Evolutionary conservation across 768 basidiomycete species (phyloP), one percentile per base, ranked within the genome.

Genomic region (Amanita inopinata): DNA sequence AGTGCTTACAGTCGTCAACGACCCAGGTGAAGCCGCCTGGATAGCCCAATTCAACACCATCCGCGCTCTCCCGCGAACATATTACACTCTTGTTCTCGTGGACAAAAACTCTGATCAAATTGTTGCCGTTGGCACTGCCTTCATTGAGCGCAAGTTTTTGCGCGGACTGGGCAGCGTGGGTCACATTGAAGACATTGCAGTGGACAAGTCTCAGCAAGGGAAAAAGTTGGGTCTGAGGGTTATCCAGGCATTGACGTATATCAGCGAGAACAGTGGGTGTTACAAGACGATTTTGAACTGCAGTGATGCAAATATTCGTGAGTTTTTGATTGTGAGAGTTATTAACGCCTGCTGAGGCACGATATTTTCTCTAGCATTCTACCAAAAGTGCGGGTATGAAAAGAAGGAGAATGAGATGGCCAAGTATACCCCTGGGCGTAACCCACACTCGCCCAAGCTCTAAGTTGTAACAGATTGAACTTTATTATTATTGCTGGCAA

Each of bases 201-300:
- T 99, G 14, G 79, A 86, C 62, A 80, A 83, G 63, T 67, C 61
- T 32, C 76, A 85, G 64, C 92, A 96, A 69, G 96, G 96, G 23
- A 84, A 83, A 64, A 92, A 89, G 61, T 71, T 99, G 23, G 96
- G 96, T 0, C 60, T 87, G 62, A 73, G 82, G 51, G 70, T 98
- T 52, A 91, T 99, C 56, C 74, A 88, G 52, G 83, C 87, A 3
- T 70, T 98, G 53, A 87, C 84, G 2, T 72, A 71, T 40, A 80
- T 98, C 55, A 86, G 88, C 59, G 83, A 92, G 74, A 65, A 60
- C 49, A 64, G 68, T 47, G 80, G 93, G 33, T 74, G 85, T 61
- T 99, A 98, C 67, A 99, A 99, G 80, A 92, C 92, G 11, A 98
- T 99, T 53, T 64, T 99, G 56, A 94, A 99, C 60, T 99, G 96